Conservation (phyloP, 129 eudicot species). For the Tagetes erecta region DNA sequence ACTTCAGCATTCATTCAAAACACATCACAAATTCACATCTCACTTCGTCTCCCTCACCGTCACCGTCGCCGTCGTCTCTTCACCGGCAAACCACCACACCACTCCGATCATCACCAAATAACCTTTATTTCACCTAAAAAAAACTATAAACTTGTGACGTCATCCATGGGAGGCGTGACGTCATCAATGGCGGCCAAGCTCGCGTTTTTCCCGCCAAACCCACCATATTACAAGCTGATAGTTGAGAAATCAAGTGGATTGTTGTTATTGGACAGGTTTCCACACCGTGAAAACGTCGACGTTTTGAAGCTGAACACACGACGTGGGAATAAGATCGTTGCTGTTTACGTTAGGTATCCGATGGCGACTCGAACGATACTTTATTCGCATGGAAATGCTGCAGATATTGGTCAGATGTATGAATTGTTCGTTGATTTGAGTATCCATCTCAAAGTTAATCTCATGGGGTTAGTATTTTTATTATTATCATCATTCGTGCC, state of each 20-base stretch:
- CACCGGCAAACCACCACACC: slow-evolving; percentile 22
- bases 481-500: neutral
- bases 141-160: neutral
- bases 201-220: slow-evolving; percentile 90
- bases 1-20: slow-evolving; percentile 5
- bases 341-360: slow-evolving; percentile 69
- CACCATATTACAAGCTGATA: slow-evolving; percentile 69
- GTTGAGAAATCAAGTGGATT: slow-evolving; percentile 60
- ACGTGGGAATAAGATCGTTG: slow-evolving; percentile 68
- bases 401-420: slow-evolving; percentile 94
- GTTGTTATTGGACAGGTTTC: slow-evolving; percentile 50
- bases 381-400: slow-evolving; percentile 92
- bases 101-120: neutral
- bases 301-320: slow-evolving; percentile 58
- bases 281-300: slow-evolving; percentile 81
- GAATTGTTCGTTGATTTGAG: slow-evolving; percentile 82
- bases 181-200: slow-evolving; percentile 96
- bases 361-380: slow-evolving; percentile 74
- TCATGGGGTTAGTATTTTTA: slow-evolving; percentile 57
- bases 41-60: no score
- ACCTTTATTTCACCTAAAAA: neutral
- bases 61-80: slow-evolving; percentile 20
- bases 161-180: slow-evolving; percentile 87
- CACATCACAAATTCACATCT: neutral
- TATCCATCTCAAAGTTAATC: slow-evolving; percentile 68